Base-by-base conservation (phyloP, 1,284 basidiomycete species). In the Lignosus rhinocerotis region DNA sequence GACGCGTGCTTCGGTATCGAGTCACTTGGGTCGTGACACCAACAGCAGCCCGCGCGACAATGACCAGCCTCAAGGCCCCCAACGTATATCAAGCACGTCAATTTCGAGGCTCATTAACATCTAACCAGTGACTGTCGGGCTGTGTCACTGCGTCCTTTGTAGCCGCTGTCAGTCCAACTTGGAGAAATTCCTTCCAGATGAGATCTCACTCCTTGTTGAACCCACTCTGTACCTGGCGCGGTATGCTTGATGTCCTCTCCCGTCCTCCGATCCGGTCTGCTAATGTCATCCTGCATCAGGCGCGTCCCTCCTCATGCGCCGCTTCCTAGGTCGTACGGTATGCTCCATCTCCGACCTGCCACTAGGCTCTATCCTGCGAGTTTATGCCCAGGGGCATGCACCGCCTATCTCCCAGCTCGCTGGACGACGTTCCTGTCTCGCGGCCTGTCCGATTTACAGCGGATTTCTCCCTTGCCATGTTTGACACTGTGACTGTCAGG, bases 401-500 rank as follows among this genome's bases (percentile, higher is more conserved):
- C 56, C 32, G 60, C 55, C 52, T 34, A 54, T 42, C 43, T 42
- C 32, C 53, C 39, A 49, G 42, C 56, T 54, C 45, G 52, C 30
- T 53, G 38, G 53, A 19, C 51, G 59, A 61, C 62, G 59, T 63
- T 41, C 42, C 56, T 58, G 62, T 55, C 59, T 55, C 52, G 49
- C 57, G 32, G 8, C 48, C 62, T 64, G 59, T 64, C 59, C 52
- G 59, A 64, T 61, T 61, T 59, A 58, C 56, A 33, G 57, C 59
- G 52, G 56, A 50, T 46, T 56, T 59, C 54, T 53, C 53, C 58
- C 33, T 57, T 58, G 50, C 53, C 46, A 51, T 32, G 50, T 57
- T 52, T 58, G 60, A 56, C 60, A 47, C 49, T 53, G 56, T 58
- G 60, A 61, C 59, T 55, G 58, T 61, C 55, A 59, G 53, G 51